phyloP scores from a whole-genome alignment of 208 protist genomes.

The Tritrichomonas foetus region DNA sequence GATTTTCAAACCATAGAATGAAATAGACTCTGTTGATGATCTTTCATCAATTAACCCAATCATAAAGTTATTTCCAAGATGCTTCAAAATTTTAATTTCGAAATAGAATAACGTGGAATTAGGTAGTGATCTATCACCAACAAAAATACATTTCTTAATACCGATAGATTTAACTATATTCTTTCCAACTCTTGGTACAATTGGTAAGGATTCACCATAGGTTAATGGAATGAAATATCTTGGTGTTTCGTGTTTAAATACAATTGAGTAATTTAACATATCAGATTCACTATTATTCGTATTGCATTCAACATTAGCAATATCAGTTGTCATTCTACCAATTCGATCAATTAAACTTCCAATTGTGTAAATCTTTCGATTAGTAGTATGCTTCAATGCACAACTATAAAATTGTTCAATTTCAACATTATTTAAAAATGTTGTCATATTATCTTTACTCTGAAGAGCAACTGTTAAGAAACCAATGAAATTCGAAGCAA shows the following conservation, averaged over 20 bases:
- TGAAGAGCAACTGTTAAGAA: too few relatives aligned
- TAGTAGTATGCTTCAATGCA: too few relatives aligned
- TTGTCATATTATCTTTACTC: too few relatives aligned
- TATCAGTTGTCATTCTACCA: too few relatives aligned
- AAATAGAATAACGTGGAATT: neutral
- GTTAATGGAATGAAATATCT: neutral
- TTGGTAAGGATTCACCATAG: neutral
- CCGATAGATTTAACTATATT: neutral
- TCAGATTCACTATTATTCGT: neutral
- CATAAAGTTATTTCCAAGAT: neutral
- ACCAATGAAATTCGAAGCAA: too few relatives aligned
- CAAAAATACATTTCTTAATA: neutral
- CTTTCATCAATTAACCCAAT: neutral
- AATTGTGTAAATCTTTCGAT: too few relatives aligned
- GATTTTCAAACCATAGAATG: neutral
- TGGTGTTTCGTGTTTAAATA: neutral
- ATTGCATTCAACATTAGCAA: too few relatives aligned
- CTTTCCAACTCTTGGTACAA: neutral
- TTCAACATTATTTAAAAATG: too few relatives aligned
- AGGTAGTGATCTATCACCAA: neutral
- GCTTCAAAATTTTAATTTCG: neutral
- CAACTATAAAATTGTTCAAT: too few relatives aligned
- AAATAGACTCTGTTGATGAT: neutral
- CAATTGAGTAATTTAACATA: neutral
- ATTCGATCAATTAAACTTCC: too few relatives aligned